A percentile compares a stretch with the other conserved stretches of the same genome.
Conservation (phyloP, 495 filamentous ascomycete species). For the Hypoxylon subgilvum region DNA sequence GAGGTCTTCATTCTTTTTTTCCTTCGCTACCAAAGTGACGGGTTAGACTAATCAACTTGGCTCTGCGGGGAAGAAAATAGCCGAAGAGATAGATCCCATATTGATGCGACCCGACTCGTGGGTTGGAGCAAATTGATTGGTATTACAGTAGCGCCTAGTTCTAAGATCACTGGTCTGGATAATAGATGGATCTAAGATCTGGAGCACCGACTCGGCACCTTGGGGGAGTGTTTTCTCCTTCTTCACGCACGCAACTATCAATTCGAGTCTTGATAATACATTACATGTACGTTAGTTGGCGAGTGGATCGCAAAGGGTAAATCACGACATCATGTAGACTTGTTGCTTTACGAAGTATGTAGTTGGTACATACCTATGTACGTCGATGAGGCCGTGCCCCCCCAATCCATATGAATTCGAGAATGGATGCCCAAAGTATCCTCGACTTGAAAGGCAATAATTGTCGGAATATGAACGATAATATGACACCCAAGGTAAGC, state of each 20-base stretch:
- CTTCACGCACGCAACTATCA: constrained; percentile 7
- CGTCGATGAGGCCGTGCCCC: no score
- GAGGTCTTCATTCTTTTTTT: constrained; percentile 30
- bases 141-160: constrained; percentile 26
- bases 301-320: neutral
- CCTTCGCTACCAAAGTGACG: constrained; percentile 38
- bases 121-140: constrained; percentile 33
- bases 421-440: neutral
- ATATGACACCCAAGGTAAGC: neutral
- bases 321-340: no score
- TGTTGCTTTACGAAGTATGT: neutral
- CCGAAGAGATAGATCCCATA: constrained; percentile 34
- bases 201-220: constrained; percentile 11
- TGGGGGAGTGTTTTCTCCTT: constrained; percentile 7
- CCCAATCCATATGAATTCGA: no score
- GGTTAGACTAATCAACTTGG: constrained; percentile 39
- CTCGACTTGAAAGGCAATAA: neutral
- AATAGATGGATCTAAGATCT: constrained; percentile 37
- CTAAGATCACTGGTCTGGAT: constrained; percentile 29
- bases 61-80: constrained; percentile 36
- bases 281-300: no score
- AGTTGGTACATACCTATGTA: neutral
- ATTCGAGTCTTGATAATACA: constrained; percentile 25
- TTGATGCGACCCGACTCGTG: constrained; percentile 32
- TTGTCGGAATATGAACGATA: constrained; percentile 5